Conservation (phyloP, 345 rosid species). For the Populus deltoides region DNA sequence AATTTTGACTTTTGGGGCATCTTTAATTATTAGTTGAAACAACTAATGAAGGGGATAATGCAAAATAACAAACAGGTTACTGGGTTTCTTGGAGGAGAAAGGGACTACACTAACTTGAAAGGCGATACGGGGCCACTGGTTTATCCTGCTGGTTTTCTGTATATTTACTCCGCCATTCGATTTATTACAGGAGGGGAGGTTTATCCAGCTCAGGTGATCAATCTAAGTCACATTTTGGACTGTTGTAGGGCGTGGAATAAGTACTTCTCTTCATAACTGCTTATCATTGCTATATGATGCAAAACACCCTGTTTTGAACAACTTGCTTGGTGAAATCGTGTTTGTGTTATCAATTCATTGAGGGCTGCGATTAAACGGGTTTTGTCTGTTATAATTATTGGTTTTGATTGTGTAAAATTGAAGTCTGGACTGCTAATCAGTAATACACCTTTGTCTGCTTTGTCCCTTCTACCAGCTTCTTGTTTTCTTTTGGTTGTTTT, state of each 20-base stretch:
- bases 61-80: constrained; percentile 46
- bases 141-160: constrained; percentile 94
- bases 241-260: no score
- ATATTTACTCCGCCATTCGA: constrained; percentile 78
- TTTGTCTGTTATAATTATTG: not conserved
- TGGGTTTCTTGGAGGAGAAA: constrained; percentile 90
- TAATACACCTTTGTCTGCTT: no score
- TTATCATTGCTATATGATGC: no score
- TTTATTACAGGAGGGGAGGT: constrained; percentile 67
- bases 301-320: not conserved
- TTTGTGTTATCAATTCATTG: not conserved
- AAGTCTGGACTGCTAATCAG: no score
- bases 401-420: no score
- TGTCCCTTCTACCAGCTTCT: not conserved
- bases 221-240: not conserved
- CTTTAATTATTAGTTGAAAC: constrained; percentile 5
- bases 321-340: no score
- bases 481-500: not conserved
- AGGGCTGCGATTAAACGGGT: not conserved
- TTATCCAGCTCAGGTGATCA: constrained; percentile 69
- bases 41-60: constrained; percentile 9
- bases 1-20: not conserved
- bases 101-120: constrained; percentile 76
- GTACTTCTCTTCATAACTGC: no score
- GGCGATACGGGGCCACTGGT: constrained; percentile 96